A percentile compares a stretch with the other conserved stretches of the same genome.
Evolutionary conservation across 805 yeast genomes (phyloP).

Genomic region (Yamadazyma paraphyllophila): DNA sequence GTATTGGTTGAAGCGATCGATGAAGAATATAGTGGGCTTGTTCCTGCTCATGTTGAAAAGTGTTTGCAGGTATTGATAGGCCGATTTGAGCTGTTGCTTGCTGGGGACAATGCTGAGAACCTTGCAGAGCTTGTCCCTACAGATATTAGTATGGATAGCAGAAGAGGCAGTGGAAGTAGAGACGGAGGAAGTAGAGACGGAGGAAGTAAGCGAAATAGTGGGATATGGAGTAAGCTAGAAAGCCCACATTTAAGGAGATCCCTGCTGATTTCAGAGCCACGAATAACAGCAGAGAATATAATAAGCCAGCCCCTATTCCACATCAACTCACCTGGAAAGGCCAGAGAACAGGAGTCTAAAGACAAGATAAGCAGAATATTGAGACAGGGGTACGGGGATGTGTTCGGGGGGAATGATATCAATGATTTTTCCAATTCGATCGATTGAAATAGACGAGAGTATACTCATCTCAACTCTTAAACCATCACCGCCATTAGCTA

Average conservation of each 20-base stretch:
- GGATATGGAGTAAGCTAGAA: neutral
- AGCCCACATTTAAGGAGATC: constrained; percentile 1
- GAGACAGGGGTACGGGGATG: neutral
- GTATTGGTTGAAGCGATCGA: constrained; percentile 5
- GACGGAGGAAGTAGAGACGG: too few relatives aligned
- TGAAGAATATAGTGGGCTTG: neutral
- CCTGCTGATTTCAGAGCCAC: constrained; percentile 1
- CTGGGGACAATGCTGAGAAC: neutral
- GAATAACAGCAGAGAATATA: constrained; percentile 5
- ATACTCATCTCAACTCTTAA: too few relatives aligned
- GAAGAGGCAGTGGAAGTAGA: too few relatives aligned
- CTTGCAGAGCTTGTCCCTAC: neutral
- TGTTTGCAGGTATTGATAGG: neutral
- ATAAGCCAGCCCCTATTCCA: constrained; percentile 5
- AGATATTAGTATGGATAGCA: too few relatives aligned
- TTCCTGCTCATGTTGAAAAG: neutral
- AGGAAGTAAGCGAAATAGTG: neutral
- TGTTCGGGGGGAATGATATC: neutral
- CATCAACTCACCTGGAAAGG: constrained; percentile 3
- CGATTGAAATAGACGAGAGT: too few relatives aligned
- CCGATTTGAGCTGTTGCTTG: neutral
- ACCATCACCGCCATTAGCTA: too few relatives aligned
- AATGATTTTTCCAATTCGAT: constrained; percentile 2
- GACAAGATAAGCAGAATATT: constrained; percentile 1
- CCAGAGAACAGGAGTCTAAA: neutral